A percentile compares a stretch with the other conserved stretches of the same genome.
These are phyloP conservation scores for Clarireedia monteithiana DNA, from an alignment of 2,329 filamentous ascomycete species.

Conservation along the genomic window DNA sequence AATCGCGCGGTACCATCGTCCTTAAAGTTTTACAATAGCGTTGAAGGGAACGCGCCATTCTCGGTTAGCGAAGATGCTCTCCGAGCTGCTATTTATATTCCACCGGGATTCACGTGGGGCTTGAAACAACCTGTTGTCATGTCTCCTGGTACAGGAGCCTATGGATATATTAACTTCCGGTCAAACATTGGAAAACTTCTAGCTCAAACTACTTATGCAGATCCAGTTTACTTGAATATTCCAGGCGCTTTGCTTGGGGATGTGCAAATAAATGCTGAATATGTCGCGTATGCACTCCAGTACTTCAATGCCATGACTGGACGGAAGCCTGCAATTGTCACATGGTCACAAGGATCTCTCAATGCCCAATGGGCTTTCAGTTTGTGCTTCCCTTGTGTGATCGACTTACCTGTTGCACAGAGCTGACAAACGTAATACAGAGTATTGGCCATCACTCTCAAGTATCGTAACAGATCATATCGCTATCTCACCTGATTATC, in stretches of 20 bases:
- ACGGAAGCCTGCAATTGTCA: conserved; percentile 37
- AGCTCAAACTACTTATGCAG: conserved; percentile 33
- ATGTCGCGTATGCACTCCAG: conserved; percentile 50
- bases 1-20: background rate
- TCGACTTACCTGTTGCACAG: background rate
- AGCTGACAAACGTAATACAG: background rate
- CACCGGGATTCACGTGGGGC: conserved; percentile 39
- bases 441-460: conserved; percentile 47
- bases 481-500: conserved; percentile 44
- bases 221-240: conserved; percentile 49
- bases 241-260: conserved; percentile 40
- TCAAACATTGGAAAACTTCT: conserved; percentile 43
- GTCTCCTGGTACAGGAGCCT: conserved; percentile 44
- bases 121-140: conserved; percentile 41
- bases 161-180: conserved; percentile 32
- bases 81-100: conserved; percentile 45
- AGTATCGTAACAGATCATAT: conserved; percentile 41
- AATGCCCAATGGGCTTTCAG: conserved; percentile 48
- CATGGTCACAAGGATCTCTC: conserved; percentile 48
- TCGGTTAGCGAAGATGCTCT: conserved; percentile 38
- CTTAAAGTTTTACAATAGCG: conserved; percentile 19
- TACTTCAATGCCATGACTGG: conserved; percentile 38
- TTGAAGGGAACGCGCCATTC: conserved; percentile 38
- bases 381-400: background rate
- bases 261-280: conserved; percentile 44